phyloP scores from a whole-genome alignment of 495 filamentous ascomycete genomes.

The Neurospora cerealis region DNA sequence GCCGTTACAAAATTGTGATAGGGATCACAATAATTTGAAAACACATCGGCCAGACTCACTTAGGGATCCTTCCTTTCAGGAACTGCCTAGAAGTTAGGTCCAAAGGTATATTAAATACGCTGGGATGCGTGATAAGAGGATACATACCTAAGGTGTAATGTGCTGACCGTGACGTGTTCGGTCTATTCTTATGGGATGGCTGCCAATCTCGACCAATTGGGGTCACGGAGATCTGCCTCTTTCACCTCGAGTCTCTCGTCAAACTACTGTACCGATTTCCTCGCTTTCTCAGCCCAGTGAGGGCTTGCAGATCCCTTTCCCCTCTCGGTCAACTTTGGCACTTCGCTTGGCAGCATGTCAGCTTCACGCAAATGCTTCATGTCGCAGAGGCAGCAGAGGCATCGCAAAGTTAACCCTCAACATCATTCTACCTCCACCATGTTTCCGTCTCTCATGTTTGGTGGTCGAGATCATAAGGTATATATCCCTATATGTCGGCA shows the following conservation, averaged over 20 bases:
- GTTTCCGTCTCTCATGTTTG: background rate
- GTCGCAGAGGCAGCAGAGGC: background rate
- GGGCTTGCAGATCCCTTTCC: background rate
- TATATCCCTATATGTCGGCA: background rate
- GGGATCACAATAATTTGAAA: too few species aligned
- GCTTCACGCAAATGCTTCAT: background rate
- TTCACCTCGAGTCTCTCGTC: background rate
- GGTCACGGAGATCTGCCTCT: background rate
- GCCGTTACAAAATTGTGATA: too few species aligned
- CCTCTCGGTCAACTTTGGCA: background rate
- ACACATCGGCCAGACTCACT: too few species aligned
- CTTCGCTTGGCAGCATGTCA: background rate
- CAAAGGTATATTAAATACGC: too few species aligned
- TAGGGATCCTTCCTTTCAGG: too few species aligned
- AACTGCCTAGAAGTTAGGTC: too few species aligned
- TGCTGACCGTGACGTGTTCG: too few species aligned
- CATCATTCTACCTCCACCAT: background rate
- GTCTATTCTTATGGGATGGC: background rate
- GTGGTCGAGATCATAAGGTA: background rate
- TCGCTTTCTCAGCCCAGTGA: background rate
- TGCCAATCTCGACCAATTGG: background rate
- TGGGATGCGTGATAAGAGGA: too few species aligned
- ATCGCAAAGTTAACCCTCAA: background rate
- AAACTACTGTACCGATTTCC: background rate
- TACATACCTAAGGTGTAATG: too few species aligned